Base-by-base conservation (phyloP, 208 protist genomes). In the Trypanosoma mega region DNA sequence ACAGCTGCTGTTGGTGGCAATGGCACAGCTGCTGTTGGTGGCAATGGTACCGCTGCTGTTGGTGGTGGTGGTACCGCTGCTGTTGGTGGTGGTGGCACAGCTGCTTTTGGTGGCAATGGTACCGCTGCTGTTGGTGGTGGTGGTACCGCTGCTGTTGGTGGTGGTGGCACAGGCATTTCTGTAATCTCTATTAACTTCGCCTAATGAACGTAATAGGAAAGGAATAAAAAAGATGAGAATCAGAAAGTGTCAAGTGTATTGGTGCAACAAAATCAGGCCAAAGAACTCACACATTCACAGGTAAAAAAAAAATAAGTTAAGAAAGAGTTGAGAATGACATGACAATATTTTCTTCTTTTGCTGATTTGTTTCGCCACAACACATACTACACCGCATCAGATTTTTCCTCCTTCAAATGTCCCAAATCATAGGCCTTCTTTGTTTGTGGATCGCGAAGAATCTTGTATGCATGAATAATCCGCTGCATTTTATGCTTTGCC, bases 401-500 rank as follows among this genome's bases (percentile, higher is more conserved):
- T 2, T 69, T 39, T 39, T 74, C 61, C 12, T 8, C 33, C 43
- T 39, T 87, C 70, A 91, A 66, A 60, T 83, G 63, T 16, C 85
- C 82, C 5, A 67, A 67, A 49, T 94, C 88, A 64, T 96, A 96
- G 7, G 53, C 55, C 68, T 81, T 83, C 37, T 87, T 88, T 21
- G 61, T 81, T 53, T 78, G 78, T 3, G 82, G 74, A 48, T 90
- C 72, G 30, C 85, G 83, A 31, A 96, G 81, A 23, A 92, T 74
- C 37, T 85, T 85, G 62, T 96, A 96, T 5, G 89, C 89, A 39
- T 79, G 76, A 57, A 93, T 90, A 51, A 96, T 86, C 12, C 63
- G 50, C 56, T 96, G 89, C 78, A 96, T 91, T 44, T 60, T 72
- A 26, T 68, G 57, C 59, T 80, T 75, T 14, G 51, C 46, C n/a